Evolutionary conservation across 495 filamentous ascomycete species (phyloP), one percentile per base, ranked within the genome.

Genomic region (Neohortaea acidophila): DNA sequence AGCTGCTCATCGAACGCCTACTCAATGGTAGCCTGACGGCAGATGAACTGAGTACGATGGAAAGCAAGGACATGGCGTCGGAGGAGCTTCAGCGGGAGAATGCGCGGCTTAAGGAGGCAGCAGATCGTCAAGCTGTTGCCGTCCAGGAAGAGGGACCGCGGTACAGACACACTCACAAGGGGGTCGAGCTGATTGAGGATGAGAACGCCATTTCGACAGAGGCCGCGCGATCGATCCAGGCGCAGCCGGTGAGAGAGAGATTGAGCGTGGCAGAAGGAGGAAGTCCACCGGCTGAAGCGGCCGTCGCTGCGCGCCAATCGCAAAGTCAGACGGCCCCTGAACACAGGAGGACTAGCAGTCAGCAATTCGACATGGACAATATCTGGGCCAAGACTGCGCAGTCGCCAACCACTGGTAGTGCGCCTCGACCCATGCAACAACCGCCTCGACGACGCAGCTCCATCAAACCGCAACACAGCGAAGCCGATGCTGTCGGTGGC

Each of bases 131-230:
- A 47, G 75, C 84, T 36, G 81, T 86, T 33, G 72, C 92, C 36
- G 69, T 86, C 21, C 73, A 82, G 26, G 83, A 92, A 25, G 75
- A 86, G 6, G 58, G 53, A 47, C 89, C 87, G 5, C 73, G 85
- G 3, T 79, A 93, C 39, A 71, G 85, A 49, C 75, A 80, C 46
- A 94, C 87, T 2, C 89, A 96, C 56, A 97, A 94, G 58, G 89
- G 89, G 21, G 86, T 94, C 41, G 89, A 97, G 52, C 41, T 92
- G 11, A 70, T 97, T 24, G 84, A 81, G 36, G 75, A 80, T 22
- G 81, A 77, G 3, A 40, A 28, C 25, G 34, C 21, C 4, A 51
- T 15, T 55, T 66, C 21, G 22, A 34, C 13, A 17, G 43, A 25
- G 25, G 28, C 19, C 28, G 34, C 22, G 39, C n/a, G n/a, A n/a